Evolutionary conservation across 805 yeast genomes (phyloP).

Genomic region (Ogataea haglerorum): DNA sequence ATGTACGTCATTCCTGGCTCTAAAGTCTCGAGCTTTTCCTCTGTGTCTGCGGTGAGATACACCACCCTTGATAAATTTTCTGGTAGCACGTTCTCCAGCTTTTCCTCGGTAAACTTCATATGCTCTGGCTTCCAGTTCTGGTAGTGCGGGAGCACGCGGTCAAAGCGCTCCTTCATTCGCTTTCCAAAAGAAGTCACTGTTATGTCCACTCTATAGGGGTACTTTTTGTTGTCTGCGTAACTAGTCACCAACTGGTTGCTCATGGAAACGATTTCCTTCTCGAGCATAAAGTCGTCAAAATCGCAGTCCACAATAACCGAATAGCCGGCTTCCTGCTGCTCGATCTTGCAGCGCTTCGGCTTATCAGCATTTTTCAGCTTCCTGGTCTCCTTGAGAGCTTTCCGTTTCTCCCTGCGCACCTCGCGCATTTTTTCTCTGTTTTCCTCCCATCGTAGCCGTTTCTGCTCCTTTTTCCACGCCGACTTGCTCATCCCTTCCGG

Average conservation of each 20-base stretch:
- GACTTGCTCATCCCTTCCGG: constrained; percentile 89
- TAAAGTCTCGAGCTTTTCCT: constrained; percentile 58
- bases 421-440: constrained; percentile 58
- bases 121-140: constrained; percentile 57
- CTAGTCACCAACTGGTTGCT: constrained; percentile 78
- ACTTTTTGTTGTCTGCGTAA: constrained; percentile 72
- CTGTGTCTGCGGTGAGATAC: constrained; percentile 86
- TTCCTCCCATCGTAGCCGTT: constrained; percentile 52
- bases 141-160: constrained; percentile 56
- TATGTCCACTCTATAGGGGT: constrained; percentile 55
- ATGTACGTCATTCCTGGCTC: constrained; percentile 74
- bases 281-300: constrained; percentile 86
- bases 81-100: constrained; percentile 31
- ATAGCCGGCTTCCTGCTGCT: constrained; percentile 31
- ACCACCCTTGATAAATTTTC: constrained; percentile 41
- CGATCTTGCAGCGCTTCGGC: constrained; percentile 37
- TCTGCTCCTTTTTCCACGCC: constrained; percentile 76
- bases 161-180: constrained; percentile 64
- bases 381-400: constrained; percentile 33
- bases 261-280: constrained; percentile 64
- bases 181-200: constrained; percentile 64
- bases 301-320: constrained; percentile 64
- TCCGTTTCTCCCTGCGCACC: constrained; percentile 53
- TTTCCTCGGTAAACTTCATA: constrained; percentile 46
- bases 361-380: constrained; percentile 25